A percentile compares a stretch with the other conserved stretches of the same genome.
Evolutionary conservation across 495 filamentous ascomycete species (phyloP).

Genomic region (Tuber microsphaerosporum): DNA sequence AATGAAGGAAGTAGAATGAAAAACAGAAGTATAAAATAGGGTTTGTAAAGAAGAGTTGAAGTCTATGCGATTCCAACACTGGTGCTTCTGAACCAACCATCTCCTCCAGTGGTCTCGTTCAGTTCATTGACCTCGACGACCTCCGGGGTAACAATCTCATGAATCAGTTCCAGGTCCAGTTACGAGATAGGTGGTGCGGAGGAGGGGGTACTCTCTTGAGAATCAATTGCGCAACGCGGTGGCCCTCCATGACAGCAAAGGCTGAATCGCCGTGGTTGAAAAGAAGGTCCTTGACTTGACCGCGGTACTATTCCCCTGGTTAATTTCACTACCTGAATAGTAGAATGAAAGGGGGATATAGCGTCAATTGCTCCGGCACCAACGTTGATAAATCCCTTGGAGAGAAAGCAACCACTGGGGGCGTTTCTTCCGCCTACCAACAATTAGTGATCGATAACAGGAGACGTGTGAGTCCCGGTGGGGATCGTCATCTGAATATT

Average conservation of each 20-base stretch:
- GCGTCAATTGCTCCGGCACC: slow-evolving; percentile 96
- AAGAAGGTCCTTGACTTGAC: slow-evolving; percentile 83
- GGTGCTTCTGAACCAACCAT: slow-evolving; percentile 90
- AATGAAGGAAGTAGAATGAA: neutral
- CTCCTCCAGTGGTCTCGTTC: slow-evolving; percentile 83
- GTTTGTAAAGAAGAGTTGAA: neutral
- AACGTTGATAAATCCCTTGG: slow-evolving; percentile 89
- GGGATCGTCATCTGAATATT: slow-evolving; percentile 84
- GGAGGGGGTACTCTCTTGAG: slow-evolving; percentile 59
- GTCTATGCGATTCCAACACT: slow-evolving; percentile 45
- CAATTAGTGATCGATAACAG: slow-evolving; percentile 2
- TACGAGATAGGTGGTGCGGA: neutral
- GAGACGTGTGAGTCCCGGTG: slow-evolving; percentile 66
- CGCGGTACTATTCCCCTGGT: slow-evolving; percentile 56
- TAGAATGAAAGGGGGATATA: neutral
- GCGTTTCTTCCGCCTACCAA: slow-evolving; percentile 76
- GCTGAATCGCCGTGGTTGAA: slow-evolving; percentile 78
- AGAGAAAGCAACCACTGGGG: slow-evolving; percentile 81
- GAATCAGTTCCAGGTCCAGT: slow-evolving; percentile 16
- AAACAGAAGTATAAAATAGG: neutral
- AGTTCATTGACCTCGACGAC: slow-evolving; percentile 78
- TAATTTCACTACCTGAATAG: neutral
- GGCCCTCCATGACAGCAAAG: slow-evolving; percentile 73
- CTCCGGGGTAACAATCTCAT: slow-evolving; percentile 77
- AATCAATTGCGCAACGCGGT: slow-evolving; percentile 87